These are phyloP conservation scores for Gossypium trilobum DNA, from an alignment of 441 rosid genomes.

Conservation along the genomic window DNA sequence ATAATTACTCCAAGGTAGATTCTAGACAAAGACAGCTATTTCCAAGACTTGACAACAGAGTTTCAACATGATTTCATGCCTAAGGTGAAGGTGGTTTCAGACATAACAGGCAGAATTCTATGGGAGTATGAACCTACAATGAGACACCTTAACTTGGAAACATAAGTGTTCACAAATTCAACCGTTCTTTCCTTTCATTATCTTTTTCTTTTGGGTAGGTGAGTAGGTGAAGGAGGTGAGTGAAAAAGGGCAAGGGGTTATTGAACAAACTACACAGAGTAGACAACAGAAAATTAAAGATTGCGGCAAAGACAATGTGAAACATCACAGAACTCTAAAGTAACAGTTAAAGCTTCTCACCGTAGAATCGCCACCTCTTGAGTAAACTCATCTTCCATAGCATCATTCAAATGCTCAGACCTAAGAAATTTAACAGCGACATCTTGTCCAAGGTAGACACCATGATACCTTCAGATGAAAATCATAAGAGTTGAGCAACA, in stretches of 20 bases:
- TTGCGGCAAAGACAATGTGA: not conserved
- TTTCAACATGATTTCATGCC: not conserved
- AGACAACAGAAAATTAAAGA: not conserved
- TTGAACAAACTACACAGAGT: not conserved
- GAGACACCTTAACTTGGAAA: not conserved
- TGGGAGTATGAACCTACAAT: not conserved
- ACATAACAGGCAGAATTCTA: not conserved
- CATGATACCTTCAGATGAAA: conserved; percentile 41
- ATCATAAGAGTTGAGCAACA: conserved; percentile 15
- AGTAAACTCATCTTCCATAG: conserved; percentile 49
- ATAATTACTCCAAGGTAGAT: not conserved
- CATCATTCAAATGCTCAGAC: conserved; percentile 48
- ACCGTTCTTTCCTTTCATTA: not conserved
- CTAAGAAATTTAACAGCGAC: conserved; percentile 65
- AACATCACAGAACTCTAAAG: not conserved
- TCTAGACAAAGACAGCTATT: not conserved
- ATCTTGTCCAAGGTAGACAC: conserved; percentile 59
- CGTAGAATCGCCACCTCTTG: conserved; percentile 66
- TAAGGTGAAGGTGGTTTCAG: not conserved
- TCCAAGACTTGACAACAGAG: not conserved
- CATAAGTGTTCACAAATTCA: not conserved
- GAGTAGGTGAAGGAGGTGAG: not conserved
- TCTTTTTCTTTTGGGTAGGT: not conserved
- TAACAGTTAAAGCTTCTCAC: conserved; percentile 27
- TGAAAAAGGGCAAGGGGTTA: not conserved